A percentile compares a stretch with the other conserved stretches of the same genome.
phyloP scores from a whole-genome alignment of 2,329 filamentous ascomycete genomes.

The Lecanoromycetidae sp. region DNA sequence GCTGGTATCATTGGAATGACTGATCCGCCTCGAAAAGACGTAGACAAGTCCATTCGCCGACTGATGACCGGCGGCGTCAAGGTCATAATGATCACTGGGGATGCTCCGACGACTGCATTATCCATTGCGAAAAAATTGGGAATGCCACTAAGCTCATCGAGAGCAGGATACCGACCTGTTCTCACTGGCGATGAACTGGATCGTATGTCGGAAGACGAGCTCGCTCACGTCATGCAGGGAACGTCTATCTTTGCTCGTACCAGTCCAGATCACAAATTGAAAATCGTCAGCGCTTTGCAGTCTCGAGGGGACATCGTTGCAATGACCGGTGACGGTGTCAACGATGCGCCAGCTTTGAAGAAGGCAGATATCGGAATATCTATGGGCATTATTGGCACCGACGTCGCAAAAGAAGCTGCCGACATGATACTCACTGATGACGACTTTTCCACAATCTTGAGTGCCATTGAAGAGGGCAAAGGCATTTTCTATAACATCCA shows the following conservation, averaged over 20 bases:
- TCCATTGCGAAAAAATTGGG: constrained; percentile 92
- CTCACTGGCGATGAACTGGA: constrained; percentile 88
- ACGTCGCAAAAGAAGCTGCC: constrained; percentile 89
- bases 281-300: constrained; percentile 86
- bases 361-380: constrained; percentile 96
- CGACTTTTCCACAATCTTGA: constrained; percentile 82
- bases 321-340: constrained; percentile 97
- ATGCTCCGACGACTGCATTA: constrained; percentile 85
- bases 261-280: constrained; percentile 95
- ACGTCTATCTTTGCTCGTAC: constrained; percentile 94
- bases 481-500: constrained; percentile 99
- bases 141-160: constrained; percentile 61
- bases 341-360: constrained; percentile 92
- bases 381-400: constrained; percentile 89
- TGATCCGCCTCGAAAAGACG: constrained; percentile 82
- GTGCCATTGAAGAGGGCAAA: constrained; percentile 95
- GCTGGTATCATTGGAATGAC: constrained; percentile 94
- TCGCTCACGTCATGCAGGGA: constrained; percentile 71
- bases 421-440: constrained; percentile 84
- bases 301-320: constrained; percentile 90
- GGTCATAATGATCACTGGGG: constrained; percentile 98
- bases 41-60: constrained; percentile 75
- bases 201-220: constrained; percentile 71
- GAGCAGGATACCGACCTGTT: constrained; percentile 50
- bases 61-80: constrained; percentile 90